These are phyloP conservation scores for Starmerella ratchasimensis DNA, from an alignment of 805 yeast genomes.

Conservation along the genomic window DNA sequence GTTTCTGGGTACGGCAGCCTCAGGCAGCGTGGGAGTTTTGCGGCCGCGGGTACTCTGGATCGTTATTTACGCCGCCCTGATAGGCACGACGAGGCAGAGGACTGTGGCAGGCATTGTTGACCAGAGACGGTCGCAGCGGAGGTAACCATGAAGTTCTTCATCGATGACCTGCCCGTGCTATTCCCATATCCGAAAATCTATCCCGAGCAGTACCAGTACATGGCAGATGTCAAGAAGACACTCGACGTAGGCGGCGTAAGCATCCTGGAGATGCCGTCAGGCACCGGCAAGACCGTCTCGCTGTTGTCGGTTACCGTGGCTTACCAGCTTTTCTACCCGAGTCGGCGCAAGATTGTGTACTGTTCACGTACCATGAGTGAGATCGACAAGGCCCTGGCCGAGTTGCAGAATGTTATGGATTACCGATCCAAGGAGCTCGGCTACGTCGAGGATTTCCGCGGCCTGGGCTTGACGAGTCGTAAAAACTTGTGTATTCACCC, in stretches of 20 bases:
- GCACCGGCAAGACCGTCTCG: conserved; percentile 95
- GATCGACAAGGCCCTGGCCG: conserved; percentile 92
- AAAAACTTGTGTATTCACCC: conserved; percentile 91
- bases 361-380: conserved; percentile 99
- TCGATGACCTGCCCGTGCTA: conserved; percentile 88
- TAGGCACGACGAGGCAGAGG: not conserved
- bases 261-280: conserved; percentile 97
- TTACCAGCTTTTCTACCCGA: conserved; percentile 86
- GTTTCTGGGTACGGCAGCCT: no score
- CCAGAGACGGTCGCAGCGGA: no score
- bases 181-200: conserved; percentile 95
- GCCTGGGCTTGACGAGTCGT: conserved; percentile 85
- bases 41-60: no score
- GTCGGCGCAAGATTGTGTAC: conserved; percentile 83
- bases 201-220: conserved; percentile 96
- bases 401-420: conserved; percentile 76
- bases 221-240: conserved; percentile 89
- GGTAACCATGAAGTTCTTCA: conserved; percentile 54
- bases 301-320: conserved; percentile 83
- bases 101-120: no score
- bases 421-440: conserved; percentile 76
- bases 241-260: conserved; percentile 94
- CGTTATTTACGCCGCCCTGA: no score
- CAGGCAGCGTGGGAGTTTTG: no score
- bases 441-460: conserved; percentile 77